These are phyloP conservation scores for Xylaria sp. DNA, from an alignment of 2,329 filamentous ascomycete species.

Conservation along the genomic window DNA sequence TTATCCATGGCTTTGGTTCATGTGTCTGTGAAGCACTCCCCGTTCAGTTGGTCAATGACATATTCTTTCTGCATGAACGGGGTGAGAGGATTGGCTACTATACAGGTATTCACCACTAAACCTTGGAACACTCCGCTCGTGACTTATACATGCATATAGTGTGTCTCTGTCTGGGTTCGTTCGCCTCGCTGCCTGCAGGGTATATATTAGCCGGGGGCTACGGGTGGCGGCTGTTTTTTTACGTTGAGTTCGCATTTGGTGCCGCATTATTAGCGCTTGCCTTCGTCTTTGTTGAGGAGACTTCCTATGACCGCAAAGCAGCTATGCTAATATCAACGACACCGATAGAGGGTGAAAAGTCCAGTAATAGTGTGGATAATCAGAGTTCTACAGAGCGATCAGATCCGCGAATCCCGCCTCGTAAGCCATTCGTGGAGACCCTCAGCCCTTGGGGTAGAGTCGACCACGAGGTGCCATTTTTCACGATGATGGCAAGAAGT, in stretches of 20 bases:
- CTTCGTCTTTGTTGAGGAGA: conserved; percentile 65
- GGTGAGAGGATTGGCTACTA: conserved; percentile 69
- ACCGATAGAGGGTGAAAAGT: conserved; percentile 42
- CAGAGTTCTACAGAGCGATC: conserved; percentile 16
- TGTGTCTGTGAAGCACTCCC: conserved; percentile 58
- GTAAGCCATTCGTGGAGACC: conserved; percentile 54
- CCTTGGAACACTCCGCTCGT: not conserved
- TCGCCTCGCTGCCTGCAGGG: conserved; percentile 67
- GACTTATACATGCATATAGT: conserved; percentile 49
- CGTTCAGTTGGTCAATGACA: conserved; percentile 58
- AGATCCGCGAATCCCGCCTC: conserved; percentile 43
- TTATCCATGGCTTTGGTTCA: conserved; percentile 55
- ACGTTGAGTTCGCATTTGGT: conserved; percentile 68
- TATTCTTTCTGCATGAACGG: conserved; percentile 59
- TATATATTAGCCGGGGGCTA: conserved; percentile 69
- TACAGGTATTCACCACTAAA: conserved; percentile 53
- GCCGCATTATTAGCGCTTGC: conserved; percentile 56
- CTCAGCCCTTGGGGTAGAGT: conserved; percentile 54
- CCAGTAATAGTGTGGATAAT: conserved; percentile 34
- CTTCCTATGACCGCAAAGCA: conserved; percentile 54
- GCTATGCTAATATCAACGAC: conserved; percentile 32
- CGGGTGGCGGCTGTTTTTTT: conserved; percentile 70
- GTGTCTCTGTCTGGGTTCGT: conserved; percentile 65
- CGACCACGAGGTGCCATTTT: conserved; percentile 55
- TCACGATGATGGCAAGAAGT: conserved; percentile 55